These are phyloP conservation scores for Gracilaria domingensis DNA, from an alignment of 23 red algal genomes.

Conservation along the genomic window DNA sequence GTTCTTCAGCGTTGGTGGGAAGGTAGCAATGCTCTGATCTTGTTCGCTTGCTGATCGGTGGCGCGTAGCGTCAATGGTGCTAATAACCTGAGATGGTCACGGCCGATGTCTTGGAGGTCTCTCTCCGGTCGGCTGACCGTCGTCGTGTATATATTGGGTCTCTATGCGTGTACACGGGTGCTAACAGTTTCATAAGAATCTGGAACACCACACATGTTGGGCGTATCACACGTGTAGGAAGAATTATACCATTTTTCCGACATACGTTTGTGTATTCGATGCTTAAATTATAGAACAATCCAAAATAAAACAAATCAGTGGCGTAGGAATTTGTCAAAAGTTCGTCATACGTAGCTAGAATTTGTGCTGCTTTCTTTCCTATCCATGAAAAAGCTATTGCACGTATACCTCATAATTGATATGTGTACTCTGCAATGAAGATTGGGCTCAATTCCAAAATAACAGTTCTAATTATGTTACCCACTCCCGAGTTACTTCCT, in stretches of 20 bases:
- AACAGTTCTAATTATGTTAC: background rate
- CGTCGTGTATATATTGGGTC: too few species aligned
- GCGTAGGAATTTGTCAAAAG: background rate
- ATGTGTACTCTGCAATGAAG: background rate
- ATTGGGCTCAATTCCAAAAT: too few species aligned
- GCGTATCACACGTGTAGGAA: background rate
- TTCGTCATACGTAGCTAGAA: slow-evolving; percentile 14
- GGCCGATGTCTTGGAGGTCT: too few species aligned
- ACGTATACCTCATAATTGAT: background rate
- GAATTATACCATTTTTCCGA: background rate
- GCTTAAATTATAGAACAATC: slow-evolving; percentile 21
- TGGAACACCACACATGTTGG: background rate
- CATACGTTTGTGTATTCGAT: background rate
- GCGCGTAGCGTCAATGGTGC: too few species aligned
- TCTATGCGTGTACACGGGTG: too few species aligned
- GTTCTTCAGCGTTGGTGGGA: too few species aligned
- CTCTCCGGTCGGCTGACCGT: too few species aligned
- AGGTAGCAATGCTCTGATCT: too few species aligned
- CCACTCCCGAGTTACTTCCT: slow-evolving; percentile 26
- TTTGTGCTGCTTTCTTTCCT: background rate
- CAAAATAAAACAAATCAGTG: background rate
- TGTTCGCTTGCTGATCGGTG: too few species aligned
- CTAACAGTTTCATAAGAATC: slow-evolving; percentile 11
- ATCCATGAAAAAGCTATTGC: slow-evolving; percentile 16
- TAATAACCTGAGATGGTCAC: too few species aligned